Evolutionary conservation across 768 basidiomycete genomes (phyloP).

Genomic region (Rhizopogon salebrosus): DNA sequence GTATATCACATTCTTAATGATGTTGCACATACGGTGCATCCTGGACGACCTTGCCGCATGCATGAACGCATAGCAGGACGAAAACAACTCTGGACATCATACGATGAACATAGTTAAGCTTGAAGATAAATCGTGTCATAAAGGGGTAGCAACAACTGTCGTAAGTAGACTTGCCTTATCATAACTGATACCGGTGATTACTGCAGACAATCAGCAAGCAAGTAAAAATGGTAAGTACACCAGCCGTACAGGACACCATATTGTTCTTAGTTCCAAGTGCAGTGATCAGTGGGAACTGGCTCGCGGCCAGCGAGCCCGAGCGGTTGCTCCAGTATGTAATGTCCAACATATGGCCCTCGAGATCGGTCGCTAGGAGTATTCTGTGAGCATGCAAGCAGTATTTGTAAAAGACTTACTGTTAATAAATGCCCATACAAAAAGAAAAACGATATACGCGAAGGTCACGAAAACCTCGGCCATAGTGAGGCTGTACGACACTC

Average conservation of each 20-base stretch:
- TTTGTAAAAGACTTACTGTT: slow-evolving; percentile 32
- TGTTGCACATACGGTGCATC: neutral
- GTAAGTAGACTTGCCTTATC: slow-evolving; percentile 35
- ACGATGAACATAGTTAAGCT: slow-evolving; percentile 38
- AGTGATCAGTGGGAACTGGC: slow-evolving; percentile 50
- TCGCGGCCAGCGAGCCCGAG: slow-evolving; percentile 36
- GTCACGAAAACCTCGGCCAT: slow-evolving; percentile 43
- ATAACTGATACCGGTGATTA: slow-evolving; percentile 46
- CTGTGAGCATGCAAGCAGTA: neutral
- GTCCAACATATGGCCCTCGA: slow-evolving; percentile 12
- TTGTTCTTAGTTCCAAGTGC: slow-evolving; percentile 63
- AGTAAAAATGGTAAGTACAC: neutral
- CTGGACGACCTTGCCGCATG: slow-evolving; percentile 31
- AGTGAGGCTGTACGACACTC: slow-evolving; percentile 29
- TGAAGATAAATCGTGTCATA: neutral
- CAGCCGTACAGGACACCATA: slow-evolving; percentile 33
- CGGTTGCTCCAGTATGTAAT: slow-evolving; percentile 27
- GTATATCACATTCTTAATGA: neutral
- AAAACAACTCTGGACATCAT: slow-evolving; percentile 38
- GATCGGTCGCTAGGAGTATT: slow-evolving; percentile 15
- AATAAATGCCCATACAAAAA: slow-evolving; percentile 37
- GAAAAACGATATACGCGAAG: slow-evolving; percentile 35
- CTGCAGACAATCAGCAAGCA: slow-evolving; percentile 21
- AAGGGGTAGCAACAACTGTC: neutral
- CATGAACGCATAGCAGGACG: slow-evolving; percentile 45